Evolutionary conservation across 306 rosid species (phyloP), one percentile per base, ranked within the genome.

Genomic region (Inga leiocalycina): DNA sequence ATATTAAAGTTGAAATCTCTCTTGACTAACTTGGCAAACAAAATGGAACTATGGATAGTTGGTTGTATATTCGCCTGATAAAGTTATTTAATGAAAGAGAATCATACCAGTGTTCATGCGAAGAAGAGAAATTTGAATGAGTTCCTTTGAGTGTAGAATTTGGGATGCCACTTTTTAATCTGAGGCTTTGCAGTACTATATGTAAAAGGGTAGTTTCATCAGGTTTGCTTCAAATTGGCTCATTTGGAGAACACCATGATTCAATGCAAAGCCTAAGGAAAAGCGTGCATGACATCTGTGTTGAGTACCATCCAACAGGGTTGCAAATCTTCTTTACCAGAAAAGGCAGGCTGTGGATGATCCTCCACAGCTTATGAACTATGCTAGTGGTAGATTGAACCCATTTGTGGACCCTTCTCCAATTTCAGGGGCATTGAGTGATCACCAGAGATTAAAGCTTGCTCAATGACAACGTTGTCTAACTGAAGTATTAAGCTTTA

Each of bases 131-230:
- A 85, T 90, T 89, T 86, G 97, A 96, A 76, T 96, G 98, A 98
- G 97, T 96, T 66, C 99, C 97, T 3, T 82, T 96, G 88, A 91
- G 95, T 67, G 92, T 94, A 49, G 98, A 90, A 81, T 96, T 96
- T 70, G 99, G 99, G 79, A 85, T 96, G 85, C 98, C 99, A 39
- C 89, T 96, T 52, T 96, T 90, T 84, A 94, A 92, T 89, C 99
- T 97, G n/a, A 90, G 86, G 52, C 76, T 96, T 81, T 94, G 98
- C 77, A 88, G 80, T 80, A 83, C 78, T 65, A 96, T 92, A 78
- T 94, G 99, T 82, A 88, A 83, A 80, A 96, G 97, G 80, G 85
- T 96, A 78, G 92, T 90, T 79, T 92, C 94, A 34, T 96, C 99
- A 0, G 89, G 90, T 83, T 80, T 96, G 71, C 99, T 96, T 81